These are phyloP conservation scores for Penicillium hesseltinei DNA, from an alignment of 2,329 filamentous ascomycete genomes.

Conservation along the genomic window DNA sequence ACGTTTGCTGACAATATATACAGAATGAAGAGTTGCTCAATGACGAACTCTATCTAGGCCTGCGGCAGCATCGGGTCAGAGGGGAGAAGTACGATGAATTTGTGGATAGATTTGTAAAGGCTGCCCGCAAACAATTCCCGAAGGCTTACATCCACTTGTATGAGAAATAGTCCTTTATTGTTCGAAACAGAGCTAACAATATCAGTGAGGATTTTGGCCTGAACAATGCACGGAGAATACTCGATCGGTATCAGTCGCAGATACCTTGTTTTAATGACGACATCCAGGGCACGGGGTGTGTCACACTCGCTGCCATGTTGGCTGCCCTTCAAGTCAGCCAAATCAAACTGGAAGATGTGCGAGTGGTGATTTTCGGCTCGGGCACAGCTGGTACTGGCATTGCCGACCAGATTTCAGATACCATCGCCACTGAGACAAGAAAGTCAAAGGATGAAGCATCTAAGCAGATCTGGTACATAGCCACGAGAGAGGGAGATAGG, in stretches of 20 bases:
- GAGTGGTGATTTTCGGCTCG: slow-evolving; percentile 74
- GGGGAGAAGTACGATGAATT: slow-evolving; percentile 75
- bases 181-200: slow-evolving; percentile 1
- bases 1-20: not conserved
- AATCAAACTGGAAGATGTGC: slow-evolving; percentile 64
- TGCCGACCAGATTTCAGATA: slow-evolving; percentile 78
- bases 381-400: slow-evolving; percentile 83
- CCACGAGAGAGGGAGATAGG: not conserved
- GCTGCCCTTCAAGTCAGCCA: slow-evolving; percentile 69
- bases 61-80: slow-evolving; percentile 63
- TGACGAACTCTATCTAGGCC: slow-evolving; percentile 76
- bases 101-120: slow-evolving; percentile 69
- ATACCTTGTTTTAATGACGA: slow-evolving; percentile 90
- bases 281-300: slow-evolving; percentile 83
- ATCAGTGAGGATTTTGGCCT: slow-evolving; percentile 74
- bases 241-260: slow-evolving; percentile 70
- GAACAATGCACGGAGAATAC: slow-evolving; percentile 69
- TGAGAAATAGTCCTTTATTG: slow-evolving; percentile 2
- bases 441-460: slow-evolving; percentile 71
- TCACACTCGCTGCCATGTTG: slow-evolving; percentile 79
- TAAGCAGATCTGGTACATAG: slow-evolving; percentile 69
- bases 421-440: slow-evolving; percentile 66
- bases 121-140: slow-evolving; percentile 68
- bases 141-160: slow-evolving; percentile 79
- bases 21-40: slow-evolving; percentile 69